phyloP scores from a whole-genome alignment of 2,329 filamentous ascomycete genomes.

The Trichoderma guizhouense region DNA sequence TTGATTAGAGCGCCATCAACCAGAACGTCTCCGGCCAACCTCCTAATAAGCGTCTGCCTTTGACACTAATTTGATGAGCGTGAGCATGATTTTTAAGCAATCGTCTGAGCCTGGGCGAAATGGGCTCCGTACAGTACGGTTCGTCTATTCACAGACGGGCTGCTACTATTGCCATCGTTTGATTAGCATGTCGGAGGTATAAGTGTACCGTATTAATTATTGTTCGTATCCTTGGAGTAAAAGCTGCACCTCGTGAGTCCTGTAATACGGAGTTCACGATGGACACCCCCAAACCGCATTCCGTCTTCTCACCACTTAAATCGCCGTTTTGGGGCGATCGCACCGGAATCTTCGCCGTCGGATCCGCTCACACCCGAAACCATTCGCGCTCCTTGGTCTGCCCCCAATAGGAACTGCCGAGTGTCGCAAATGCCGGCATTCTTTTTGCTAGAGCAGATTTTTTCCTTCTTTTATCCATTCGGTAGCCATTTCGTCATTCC shows the following conservation, averaged over 20 bases:
- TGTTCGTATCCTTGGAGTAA: background rate
- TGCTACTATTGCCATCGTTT: background rate
- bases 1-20: background rate
- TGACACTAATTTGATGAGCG: background rate
- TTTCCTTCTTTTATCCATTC: background rate
- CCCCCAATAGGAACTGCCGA: background rate
- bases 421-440: background rate
- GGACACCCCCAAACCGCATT: background rate
- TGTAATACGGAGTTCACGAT: background rate
- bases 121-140: background rate
- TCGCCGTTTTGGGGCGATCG: background rate
- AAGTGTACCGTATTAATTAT: background rate
- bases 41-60: background rate
- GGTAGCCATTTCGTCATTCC: background rate
- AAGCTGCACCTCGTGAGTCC: background rate
- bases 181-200: background rate
- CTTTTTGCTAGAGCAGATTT: background rate
- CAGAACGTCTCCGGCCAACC: background rate
- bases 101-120: background rate
- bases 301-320: background rate
- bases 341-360: background rate
- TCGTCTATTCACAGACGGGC: background rate
- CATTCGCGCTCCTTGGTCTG: background rate
- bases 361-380: background rate
- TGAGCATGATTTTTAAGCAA: background rate